Conservation (phyloP, 2,329 filamentous ascomycete species). For the Fusarium compactum region DNA sequence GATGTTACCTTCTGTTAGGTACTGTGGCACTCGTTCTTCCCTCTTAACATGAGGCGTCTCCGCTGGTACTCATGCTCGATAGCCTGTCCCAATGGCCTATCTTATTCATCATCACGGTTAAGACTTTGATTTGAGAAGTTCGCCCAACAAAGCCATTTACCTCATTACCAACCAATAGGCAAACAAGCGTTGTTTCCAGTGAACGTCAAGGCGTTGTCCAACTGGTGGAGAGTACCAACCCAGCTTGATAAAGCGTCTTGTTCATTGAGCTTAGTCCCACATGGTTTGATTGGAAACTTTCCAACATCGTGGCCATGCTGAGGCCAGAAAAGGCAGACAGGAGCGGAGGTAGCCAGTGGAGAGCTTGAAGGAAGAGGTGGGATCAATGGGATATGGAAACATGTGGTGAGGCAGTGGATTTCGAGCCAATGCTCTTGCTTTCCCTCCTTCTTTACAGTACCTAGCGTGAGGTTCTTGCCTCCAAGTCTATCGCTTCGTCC, state of each 20-base stretch:
- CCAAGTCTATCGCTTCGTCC: neutral
- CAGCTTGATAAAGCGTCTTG: neutral
- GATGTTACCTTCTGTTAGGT: neutral
- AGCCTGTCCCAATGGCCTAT: neutral
- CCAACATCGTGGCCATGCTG: neutral
- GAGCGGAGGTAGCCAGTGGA: neutral
- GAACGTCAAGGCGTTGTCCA: neutral
- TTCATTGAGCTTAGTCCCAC: neutral
- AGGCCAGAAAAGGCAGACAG: neutral
- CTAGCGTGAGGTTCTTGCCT: neutral
- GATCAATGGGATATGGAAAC: neutral
- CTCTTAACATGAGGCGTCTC: neutral
- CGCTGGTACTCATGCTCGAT: neutral
- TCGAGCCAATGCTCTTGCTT: neutral
- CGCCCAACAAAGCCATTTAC: neutral
- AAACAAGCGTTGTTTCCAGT: slow-evolving; percentile 1
- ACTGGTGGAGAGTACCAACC: neutral
- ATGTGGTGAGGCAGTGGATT: neutral
- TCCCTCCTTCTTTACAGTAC: neutral
- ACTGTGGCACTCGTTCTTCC: neutral
- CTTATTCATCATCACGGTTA: neutral
- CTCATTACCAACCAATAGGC: neutral
- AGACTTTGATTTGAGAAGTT: neutral
- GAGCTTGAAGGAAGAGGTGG: neutral
- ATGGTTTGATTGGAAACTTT: neutral